phyloP scores from a whole-genome alignment of 2,329 filamentous ascomycete species.

The Aspergillus pseudoglaucus region DNA sequence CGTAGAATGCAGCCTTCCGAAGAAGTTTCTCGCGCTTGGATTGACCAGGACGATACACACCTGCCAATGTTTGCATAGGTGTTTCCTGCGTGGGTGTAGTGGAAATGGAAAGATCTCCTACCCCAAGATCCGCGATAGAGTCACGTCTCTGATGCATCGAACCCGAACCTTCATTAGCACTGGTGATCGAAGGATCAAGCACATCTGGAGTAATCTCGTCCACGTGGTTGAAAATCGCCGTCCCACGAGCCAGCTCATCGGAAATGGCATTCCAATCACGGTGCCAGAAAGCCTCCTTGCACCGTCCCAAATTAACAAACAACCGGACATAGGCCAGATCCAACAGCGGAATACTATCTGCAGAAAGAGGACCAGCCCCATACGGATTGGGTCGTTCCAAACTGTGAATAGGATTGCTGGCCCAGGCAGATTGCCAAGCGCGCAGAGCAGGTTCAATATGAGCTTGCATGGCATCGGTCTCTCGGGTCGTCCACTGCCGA shows the following conservation, averaged over 20 bases:
- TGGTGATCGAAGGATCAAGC: constrained; percentile 22
- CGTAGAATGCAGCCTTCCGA: constrained; percentile 91
- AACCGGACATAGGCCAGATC: constrained; percentile 88
- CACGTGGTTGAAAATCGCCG: constrained; percentile 67
- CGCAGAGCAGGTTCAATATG: constrained; percentile 90
- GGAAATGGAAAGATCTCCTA: constrained; percentile 31
- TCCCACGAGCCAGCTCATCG: constrained; percentile 72
- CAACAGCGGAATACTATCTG: constrained; percentile 82
- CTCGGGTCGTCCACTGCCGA: constrained; percentile 80
- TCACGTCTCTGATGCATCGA: constrained; percentile 22
- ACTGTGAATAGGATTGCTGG: constrained; percentile 75
- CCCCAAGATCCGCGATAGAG: constrained; percentile 31
- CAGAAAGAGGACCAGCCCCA: constrained; percentile 72
- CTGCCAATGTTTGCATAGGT: constrained; percentile 21
- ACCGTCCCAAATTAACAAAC: constrained; percentile 85
- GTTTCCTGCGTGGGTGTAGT: constrained; percentile 31
- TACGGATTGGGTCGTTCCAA: constrained; percentile 79
- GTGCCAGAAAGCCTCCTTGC: constrained; percentile 91
- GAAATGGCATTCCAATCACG: constrained; percentile 89
- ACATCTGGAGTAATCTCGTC: constrained; percentile 39
- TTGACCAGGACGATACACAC: constrained; percentile 29
- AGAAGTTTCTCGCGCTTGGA: constrained; percentile 79
- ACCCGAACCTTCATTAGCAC: constrained; percentile 12
- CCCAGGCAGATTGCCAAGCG: constrained; percentile 92
- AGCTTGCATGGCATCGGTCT: constrained; percentile 91